Evolutionary conservation across 495 filamentous ascomycete genomes (phyloP).

Genomic region (Aspergillus panamensis): DNA sequence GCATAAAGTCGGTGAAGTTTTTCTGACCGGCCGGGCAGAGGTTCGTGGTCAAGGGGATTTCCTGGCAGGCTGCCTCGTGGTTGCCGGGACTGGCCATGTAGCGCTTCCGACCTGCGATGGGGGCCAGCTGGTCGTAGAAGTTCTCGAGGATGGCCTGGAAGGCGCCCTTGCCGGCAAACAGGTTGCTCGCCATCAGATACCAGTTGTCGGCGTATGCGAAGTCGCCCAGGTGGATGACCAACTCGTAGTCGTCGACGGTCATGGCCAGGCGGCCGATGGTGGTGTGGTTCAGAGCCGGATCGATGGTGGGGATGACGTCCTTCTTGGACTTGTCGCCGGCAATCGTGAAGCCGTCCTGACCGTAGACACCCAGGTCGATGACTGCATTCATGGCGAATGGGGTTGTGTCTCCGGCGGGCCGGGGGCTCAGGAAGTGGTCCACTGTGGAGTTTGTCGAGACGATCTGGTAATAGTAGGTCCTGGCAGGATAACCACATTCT

Average conservation of each 20-base stretch:
- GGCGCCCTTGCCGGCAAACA: constrained; percentile 37
- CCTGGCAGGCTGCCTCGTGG: constrained; percentile 52
- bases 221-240: constrained; percentile 56
- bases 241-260: constrained; percentile 56
- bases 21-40: constrained; percentile 55
- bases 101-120: constrained; percentile 40
- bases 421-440: constrained; percentile 54
- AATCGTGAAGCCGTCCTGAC: constrained; percentile 54
- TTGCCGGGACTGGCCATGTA: constrained; percentile 57
- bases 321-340: constrained; percentile 45
- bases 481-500: constrained; percentile 49
- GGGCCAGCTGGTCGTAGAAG: constrained; percentile 50
- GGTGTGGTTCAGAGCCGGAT: constrained; percentile 58
- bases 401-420: constrained; percentile 44
- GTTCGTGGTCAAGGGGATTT: constrained; percentile 38
- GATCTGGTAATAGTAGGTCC: constrained; percentile 55
- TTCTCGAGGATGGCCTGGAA: constrained; percentile 54
- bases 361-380: constrained; percentile 56
- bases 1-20: constrained; percentile 59
- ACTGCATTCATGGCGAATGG: constrained; percentile 48
- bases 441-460: constrained; percentile 53
- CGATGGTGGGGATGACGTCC: constrained; percentile 48
- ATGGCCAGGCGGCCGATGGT: constrained; percentile 55
- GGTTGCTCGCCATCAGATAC: constrained; percentile 39
- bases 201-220: constrained; percentile 56